Base-by-base conservation (phyloP, 805 yeast genomes). In the Starmerella gropengiesseri region DNA sequence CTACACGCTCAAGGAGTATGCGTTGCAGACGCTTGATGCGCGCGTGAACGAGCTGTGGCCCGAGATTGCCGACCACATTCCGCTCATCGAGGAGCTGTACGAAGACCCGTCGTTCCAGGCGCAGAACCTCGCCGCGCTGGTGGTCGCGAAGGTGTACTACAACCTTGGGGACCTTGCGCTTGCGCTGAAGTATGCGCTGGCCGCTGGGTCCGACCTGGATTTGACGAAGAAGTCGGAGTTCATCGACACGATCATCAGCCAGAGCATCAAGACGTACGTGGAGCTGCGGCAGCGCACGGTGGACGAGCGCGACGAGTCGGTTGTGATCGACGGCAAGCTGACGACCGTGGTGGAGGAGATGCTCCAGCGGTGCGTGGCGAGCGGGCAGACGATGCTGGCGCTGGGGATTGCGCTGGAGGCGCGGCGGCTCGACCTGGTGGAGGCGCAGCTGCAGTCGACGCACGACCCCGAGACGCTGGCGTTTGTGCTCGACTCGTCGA, bases 1-100 rank as follows among this genome's bases (percentile, higher is more conserved):
- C 60, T 65, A 73, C 38, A 63, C 71, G 40, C 74, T 91, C 52
- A 87, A 85, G 61, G 69, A 79, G 27, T 83, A 84, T 59, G 98
- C 97, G 16, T 71, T 91, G 57, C 68, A 78, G 44, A 78, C 94
- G 16, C 74, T 91, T 52, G 82, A 86, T 59, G 72, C 67, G 21
- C 73, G 81, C 39, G 95, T 85, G 40, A 94, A 86, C 65, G 87
- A 84, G 62, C 71, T 85, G 46, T 91, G 98, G 98, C 85, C 98
- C 3, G 97, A 91, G 67, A 82, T 91, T 45, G 94, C 98, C 45
- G 91, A 91, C 64, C 78, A 74, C 57, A 75, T 91, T 48, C 69
- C 83, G 22, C 86, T 82, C 43, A 81, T 91, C 56, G 98, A 91
- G 65, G 94, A 85, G 50, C 68, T 91, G 42, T 86, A 79, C 56